Evolutionary conservation across 1,139 yeast genomes (phyloP).

Genomic region (Saccharomycopsis hybrid): DNA sequence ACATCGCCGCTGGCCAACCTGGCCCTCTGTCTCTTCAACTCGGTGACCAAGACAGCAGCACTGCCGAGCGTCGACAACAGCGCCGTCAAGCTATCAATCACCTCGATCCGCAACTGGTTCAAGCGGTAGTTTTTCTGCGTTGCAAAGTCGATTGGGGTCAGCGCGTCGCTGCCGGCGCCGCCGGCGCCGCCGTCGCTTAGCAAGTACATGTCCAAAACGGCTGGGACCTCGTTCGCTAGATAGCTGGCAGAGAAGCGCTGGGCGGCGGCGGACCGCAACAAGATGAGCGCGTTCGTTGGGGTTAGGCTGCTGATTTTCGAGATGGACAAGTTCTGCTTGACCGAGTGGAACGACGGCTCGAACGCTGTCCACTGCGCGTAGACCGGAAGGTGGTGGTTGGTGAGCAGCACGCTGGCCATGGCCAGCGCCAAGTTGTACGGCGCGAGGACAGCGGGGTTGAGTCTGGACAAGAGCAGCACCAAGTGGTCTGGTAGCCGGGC

Average conservation of each 20-base stretch:
- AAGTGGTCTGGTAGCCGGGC: no score
- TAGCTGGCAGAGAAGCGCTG: constrained; percentile 4
- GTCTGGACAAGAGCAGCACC: no score
- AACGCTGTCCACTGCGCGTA: no score
- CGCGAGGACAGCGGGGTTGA: no score
- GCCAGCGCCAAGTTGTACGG: no score
- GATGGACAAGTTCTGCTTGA: neutral
- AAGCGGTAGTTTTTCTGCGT: constrained; percentile 9
- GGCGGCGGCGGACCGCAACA: constrained; percentile 2
- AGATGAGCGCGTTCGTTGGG: constrained; percentile 1
- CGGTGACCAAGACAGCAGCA: neutral
- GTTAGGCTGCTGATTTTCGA: constrained; percentile 2
- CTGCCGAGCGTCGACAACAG: neutral
- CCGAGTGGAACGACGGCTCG: neutral
- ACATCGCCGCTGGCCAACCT: constrained; percentile 10
- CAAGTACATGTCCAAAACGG: neutral
- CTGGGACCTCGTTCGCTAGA: constrained; percentile 6
- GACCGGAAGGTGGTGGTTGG: no score
- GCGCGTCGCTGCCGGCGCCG: no score
- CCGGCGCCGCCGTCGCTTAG: neutral
- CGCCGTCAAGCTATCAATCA: no score
- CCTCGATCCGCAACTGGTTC: constrained; percentile 7
- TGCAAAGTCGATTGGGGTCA: no score
- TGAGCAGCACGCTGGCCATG: no score
- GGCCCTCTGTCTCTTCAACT: constrained; percentile 1